Evolutionary conservation across 2,329 filamentous ascomycete genomes (phyloP).

Genomic region (Colletotrichum trifolii): DNA sequence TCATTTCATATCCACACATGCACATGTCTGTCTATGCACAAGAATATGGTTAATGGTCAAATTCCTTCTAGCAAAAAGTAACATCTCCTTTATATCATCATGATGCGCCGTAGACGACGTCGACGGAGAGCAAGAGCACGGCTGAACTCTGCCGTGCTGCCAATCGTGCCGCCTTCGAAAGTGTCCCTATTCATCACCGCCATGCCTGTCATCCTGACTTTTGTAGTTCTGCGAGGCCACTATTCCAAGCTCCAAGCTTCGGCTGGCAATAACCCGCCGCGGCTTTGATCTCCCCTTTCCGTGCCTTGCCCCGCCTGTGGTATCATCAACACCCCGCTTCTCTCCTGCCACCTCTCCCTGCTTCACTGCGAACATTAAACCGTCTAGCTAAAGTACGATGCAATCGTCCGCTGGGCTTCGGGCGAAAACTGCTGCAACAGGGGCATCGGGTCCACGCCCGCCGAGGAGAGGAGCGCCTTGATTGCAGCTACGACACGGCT

Average conservation of each 20-base stretch:
- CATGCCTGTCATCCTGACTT: conserved; percentile 1
- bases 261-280: neutral
- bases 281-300: neutral
- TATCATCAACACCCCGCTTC: conserved; percentile 30
- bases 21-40: too few relatives aligned
- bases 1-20: too few relatives aligned
- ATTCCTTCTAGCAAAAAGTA: conserved; percentile 19
- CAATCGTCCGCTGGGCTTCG: conserved; percentile 83
- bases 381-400: conserved; percentile 77
- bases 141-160: conserved; percentile 4
- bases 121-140: neutral
- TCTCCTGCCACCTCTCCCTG: conserved; percentile 4
- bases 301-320: conserved; percentile 22
- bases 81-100: conserved; percentile 29
- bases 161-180: neutral
- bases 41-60: conserved; percentile 1
- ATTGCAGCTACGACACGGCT: conserved; percentile 80
- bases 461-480: conserved; percentile 79
- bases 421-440: conserved; percentile 80
- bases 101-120: conserved; percentile 12
- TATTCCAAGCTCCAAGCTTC: conserved; percentile 19
- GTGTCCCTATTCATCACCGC: neutral
- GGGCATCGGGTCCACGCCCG: conserved; percentile 80
- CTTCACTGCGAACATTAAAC: conserved; percentile 3
- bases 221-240: conserved; percentile 7